These are phyloP conservation scores for Apiospora rasikravindrae DNA, from an alignment of 2,329 filamentous ascomycete genomes.

Conservation along the genomic window DNA sequence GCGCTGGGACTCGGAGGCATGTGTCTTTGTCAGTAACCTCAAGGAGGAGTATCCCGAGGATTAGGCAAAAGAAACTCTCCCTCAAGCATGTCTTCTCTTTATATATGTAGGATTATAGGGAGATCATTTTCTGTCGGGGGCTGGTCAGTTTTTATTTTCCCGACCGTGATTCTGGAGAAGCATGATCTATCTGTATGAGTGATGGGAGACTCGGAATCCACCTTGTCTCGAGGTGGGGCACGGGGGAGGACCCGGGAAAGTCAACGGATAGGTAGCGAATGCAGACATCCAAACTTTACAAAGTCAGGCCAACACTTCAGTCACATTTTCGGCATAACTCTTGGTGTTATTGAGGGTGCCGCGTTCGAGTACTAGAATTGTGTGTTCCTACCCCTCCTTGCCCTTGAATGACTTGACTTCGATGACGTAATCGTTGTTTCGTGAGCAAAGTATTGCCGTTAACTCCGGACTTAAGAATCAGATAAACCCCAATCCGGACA, in stretches of 20 bases:
- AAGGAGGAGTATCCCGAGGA: slow-evolving; percentile 71
- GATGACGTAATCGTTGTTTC: not conserved
- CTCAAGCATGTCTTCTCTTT: no score
- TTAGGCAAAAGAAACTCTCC: slow-evolving; percentile 38
- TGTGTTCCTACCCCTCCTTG: not conserved
- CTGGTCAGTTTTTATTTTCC: not conserved
- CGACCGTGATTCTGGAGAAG: no score
- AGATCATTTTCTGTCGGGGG: not conserved
- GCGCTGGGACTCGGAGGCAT: slow-evolving; percentile 58
- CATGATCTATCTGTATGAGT: no score
- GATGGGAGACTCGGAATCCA: not conserved
- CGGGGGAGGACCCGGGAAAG: no score
- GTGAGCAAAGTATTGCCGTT: not conserved
- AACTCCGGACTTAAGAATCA: no score
- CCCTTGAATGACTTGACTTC: not conserved
- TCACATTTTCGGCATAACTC: not conserved
- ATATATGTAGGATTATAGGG: not conserved
- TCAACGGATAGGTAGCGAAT: not conserved
- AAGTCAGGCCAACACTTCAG: not conserved
- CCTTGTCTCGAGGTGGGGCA: not conserved
- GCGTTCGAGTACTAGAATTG: not conserved
- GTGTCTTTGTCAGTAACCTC: slow-evolving; percentile 68
- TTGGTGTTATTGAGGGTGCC: not conserved
- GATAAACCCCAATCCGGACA: no score
- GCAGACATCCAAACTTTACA: not conserved